Evolutionary conservation across 352 stramenopile species (phyloP).

Genomic region (Globisporangium acanthophoron): DNA sequence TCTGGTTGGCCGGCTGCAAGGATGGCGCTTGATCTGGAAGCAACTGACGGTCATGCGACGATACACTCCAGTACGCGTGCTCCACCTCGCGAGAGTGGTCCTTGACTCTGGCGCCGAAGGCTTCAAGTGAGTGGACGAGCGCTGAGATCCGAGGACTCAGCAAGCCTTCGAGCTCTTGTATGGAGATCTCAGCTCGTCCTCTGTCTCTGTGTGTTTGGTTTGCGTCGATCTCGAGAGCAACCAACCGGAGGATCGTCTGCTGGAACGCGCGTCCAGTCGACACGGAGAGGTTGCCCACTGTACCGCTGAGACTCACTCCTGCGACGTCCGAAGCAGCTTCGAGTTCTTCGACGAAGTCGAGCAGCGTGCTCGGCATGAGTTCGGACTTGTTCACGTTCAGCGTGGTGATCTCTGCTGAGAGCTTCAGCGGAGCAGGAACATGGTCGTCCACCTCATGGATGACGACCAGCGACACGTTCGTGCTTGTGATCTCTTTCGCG

Average conservation of each 20-base stretch:
- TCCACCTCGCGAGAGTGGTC: neutral
- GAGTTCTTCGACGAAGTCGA: conserved; percentile 8
- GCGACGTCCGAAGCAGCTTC: neutral
- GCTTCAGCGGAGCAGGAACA: neutral
- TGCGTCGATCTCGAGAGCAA: conserved; percentile 3
- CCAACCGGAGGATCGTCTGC: conserved; percentile 2
- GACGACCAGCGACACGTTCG: conserved; percentile 4
- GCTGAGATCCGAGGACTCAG: conserved; percentile 2
- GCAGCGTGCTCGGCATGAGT: neutral
- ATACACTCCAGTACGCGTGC: neutral
- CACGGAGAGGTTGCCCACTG: neutral
- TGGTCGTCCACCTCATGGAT: conserved; percentile 10
- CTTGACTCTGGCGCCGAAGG: conserved; percentile 4
- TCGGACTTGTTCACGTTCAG: neutral
- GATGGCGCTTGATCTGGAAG: neutral
- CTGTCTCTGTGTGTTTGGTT: conserved; percentile 4
- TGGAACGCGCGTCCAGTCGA: conserved; percentile 8
- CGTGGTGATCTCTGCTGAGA: neutral
- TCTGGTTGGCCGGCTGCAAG: neutral
- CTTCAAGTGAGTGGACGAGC: conserved; percentile 10
- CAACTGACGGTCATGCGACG: neutral
- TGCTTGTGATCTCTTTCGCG: conserved; percentile 9
- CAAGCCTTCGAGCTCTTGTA: conserved; percentile 5
- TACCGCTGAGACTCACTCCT: neutral
- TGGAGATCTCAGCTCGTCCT: neutral